Conservation (phyloP, 139 green algal species). For the Chlorella sorokiniana region DNA sequence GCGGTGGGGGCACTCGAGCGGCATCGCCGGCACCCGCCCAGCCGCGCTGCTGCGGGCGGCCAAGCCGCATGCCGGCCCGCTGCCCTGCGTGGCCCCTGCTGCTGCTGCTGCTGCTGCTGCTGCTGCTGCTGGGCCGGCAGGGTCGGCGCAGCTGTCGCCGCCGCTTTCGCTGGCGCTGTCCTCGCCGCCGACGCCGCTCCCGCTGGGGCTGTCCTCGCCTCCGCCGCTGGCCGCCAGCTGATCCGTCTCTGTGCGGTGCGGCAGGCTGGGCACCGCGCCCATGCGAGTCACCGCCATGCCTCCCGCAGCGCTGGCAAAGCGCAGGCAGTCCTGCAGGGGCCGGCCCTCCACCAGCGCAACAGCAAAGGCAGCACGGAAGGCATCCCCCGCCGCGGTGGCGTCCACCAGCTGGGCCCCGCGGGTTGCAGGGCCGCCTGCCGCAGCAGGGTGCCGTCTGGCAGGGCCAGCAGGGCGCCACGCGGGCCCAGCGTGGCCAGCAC, state of each 20-base stretch:
- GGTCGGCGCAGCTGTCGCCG: neutral
- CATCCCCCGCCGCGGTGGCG: constrained; percentile 64
- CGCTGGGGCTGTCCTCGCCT: too few species aligned
- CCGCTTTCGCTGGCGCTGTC: too few species aligned
- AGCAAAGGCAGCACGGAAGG: constrained; percentile 71
- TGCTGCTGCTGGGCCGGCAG: neutral
- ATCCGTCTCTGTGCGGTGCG: constrained; percentile 49
- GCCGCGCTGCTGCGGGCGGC: neutral
- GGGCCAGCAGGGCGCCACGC: constrained; percentile 59
- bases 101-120: neutral
- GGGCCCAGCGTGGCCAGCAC: constrained; percentile 69
- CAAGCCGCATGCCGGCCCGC: neutral
- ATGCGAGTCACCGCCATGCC: constrained; percentile 52
- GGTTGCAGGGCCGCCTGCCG: constrained; percentile 43
- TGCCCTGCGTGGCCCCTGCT: neutral
- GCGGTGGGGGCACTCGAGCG: constrained; percentile 27
- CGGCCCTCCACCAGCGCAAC: constrained; percentile 60
- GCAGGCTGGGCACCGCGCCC: constrained; percentile 62
- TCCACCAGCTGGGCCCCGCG: constrained; percentile 55
- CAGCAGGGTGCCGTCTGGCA: constrained; percentile 6
- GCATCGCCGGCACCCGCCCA: neutral
- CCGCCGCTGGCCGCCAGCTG: constrained; percentile 33
- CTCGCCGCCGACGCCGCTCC: too few species aligned
- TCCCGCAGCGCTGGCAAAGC: constrained; percentile 54
- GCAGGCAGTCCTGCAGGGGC: constrained; percentile 38